phyloP scores from a whole-genome alignment of 148 eudicot genomes.

The Rhododendron simsii region DNA sequence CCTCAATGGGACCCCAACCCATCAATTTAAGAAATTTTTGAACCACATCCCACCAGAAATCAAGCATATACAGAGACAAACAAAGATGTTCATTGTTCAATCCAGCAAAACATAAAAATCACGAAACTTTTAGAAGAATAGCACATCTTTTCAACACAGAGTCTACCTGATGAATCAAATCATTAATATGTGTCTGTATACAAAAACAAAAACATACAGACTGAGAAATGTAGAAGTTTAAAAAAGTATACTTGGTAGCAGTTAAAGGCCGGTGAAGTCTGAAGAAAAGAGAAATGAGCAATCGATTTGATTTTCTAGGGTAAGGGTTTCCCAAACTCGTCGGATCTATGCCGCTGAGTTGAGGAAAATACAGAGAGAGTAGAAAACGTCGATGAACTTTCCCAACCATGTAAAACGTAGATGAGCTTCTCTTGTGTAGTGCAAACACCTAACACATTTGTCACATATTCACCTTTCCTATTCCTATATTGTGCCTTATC shows the following conservation, averaged over 20 bases:
- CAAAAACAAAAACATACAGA: background rate
- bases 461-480: too few species aligned
- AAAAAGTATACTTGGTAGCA: background rate
- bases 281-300: background rate
- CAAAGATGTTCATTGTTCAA: background rate
- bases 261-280: background rate
- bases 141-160: background rate
- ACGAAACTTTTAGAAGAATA: background rate
- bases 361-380: background rate
- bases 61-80: background rate
- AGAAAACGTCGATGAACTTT: background rate
- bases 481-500: too few species aligned
- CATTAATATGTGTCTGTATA: background rate
- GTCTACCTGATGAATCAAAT: background rate
- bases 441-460: too few species aligned
- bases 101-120: background rate
- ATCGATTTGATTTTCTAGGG: background rate
- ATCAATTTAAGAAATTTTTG: too few species aligned
- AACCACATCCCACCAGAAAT: background rate
- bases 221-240: background rate
- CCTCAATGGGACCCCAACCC: background rate
- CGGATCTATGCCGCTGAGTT: slow-evolving; percentile 25
- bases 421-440: too few species aligned
- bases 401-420: too few species aligned
- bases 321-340: slow-evolving; percentile 25